phyloP scores from a whole-genome alignment of 2,329 filamentous ascomycete genomes.

The Sarocladium kiliense region DNA sequence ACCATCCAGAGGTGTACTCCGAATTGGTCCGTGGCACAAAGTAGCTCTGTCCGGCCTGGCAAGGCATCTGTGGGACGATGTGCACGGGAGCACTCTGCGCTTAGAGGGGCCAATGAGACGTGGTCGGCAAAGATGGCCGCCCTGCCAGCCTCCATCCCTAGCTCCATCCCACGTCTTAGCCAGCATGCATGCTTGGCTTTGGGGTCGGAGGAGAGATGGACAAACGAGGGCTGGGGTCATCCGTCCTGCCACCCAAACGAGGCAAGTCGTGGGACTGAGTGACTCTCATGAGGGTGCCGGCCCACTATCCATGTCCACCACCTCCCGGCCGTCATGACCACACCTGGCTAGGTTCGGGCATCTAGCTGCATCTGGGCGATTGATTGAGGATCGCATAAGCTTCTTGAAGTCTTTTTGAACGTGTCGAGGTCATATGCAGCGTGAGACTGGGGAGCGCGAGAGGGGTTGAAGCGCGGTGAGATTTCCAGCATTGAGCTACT shows the following conservation, averaged over 20 bases:
- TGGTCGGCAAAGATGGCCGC: conserved; percentile 15
- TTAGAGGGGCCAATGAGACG: conserved; percentile 42
- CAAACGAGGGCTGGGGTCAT: background rate
- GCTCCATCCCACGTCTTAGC: conserved; percentile 12
- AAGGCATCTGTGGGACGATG: background rate
- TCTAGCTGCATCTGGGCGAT: conserved; percentile 6
- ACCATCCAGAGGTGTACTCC: background rate
- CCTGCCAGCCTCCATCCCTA: conserved; percentile 9
- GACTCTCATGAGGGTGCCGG: conserved; percentile 1
- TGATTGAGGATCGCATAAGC: conserved; percentile 5
- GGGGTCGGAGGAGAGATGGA: background rate
- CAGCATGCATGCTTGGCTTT: conserved; percentile 7
- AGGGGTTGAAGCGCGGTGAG: background rate
- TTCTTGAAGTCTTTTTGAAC: background rate
- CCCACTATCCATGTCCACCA: conserved; percentile 4
- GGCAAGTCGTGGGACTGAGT: conserved; percentile 6
- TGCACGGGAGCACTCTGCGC: conserved; percentile 28
- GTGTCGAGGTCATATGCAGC: background rate
- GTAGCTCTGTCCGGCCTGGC: background rate
- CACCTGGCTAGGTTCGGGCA: conserved; percentile 4
- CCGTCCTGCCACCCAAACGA: background rate
- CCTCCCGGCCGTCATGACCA: conserved; percentile 7
- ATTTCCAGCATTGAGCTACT: too few relatives aligned
- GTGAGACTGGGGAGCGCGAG: background rate
- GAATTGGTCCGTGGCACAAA: background rate